phyloP scores from a whole-genome alignment of 345 rosid genomes.

The Sapria himalayana region DNA sequence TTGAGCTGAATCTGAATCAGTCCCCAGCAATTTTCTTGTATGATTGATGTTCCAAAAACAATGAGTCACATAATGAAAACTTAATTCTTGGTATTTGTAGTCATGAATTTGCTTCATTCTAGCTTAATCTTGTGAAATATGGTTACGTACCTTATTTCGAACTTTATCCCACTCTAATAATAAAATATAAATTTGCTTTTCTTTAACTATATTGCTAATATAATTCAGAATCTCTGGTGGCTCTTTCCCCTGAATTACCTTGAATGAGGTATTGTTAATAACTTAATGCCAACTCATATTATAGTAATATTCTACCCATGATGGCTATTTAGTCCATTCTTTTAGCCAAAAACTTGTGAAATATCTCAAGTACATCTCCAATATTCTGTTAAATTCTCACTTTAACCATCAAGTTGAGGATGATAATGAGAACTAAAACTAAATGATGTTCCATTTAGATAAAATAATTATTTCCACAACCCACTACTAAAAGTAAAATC shows the following conservation, averaged over 20 bases:
- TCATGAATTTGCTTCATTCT: neutral
- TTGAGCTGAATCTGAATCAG: too few relatives aligned
- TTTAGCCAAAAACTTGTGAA: neutral
- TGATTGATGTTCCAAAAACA: neutral
- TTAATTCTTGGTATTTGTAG: neutral
- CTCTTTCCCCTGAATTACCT: neutral
- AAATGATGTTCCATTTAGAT: neutral
- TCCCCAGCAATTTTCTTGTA: too few relatives aligned
- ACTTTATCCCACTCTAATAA: neutral
- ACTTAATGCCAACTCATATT: neutral
- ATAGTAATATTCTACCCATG: constrained; percentile 2
- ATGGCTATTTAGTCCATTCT: neutral
- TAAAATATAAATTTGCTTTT: neutral
- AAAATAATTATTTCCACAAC: neutral
- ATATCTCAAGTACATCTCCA: neutral
- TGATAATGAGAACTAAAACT: neutral
- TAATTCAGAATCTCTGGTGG: neutral
- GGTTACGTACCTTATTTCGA: neutral
- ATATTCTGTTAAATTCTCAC: neutral
- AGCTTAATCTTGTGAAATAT: neutral
- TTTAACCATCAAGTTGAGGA: neutral
- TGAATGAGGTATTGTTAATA: neutral
- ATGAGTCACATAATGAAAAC: neutral
- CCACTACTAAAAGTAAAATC: neutral
- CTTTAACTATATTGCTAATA: neutral